Conservation (phyloP, 2,329 filamentous ascomycete genomes). For the Exserohilum rostratum region DNA sequence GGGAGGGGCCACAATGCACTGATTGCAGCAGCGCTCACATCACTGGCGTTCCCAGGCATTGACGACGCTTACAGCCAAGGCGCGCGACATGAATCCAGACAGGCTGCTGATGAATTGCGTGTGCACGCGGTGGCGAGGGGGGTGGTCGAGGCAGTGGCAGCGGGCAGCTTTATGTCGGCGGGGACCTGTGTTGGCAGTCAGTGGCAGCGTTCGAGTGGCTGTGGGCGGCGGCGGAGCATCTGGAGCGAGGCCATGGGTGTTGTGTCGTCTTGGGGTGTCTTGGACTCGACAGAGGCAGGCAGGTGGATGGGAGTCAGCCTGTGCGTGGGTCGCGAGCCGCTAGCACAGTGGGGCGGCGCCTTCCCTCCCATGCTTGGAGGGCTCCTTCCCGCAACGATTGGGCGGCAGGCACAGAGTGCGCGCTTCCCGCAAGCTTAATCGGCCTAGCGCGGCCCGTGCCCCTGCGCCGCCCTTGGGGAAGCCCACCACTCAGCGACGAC, state of each 20-base stretch:
- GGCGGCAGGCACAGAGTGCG: slow-evolving; percentile 13
- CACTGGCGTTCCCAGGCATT: slow-evolving; percentile 18
- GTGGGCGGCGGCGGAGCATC: slow-evolving; percentile 5
- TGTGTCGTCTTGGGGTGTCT: not conserved
- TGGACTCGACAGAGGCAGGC: slow-evolving; percentile 25
- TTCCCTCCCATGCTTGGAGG: slow-evolving; percentile 16
- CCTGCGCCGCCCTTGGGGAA: slow-evolving; percentile 25
- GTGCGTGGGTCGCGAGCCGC: slow-evolving; percentile 12
- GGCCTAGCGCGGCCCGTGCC: slow-evolving; percentile 28
- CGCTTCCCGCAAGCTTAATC: slow-evolving; percentile 30
- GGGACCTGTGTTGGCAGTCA: not conserved
- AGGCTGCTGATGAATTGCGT: slow-evolving; percentile 14
- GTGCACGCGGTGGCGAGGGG: slow-evolving; percentile 6
- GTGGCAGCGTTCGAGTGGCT: not conserved
- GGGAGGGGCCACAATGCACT: slow-evolving; percentile 19
- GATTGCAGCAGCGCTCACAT: slow-evolving; percentile 21
- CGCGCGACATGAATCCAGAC: slow-evolving; percentile 16
- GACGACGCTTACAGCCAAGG: slow-evolving; percentile 21
- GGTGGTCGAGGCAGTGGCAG: no score
- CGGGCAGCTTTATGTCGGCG: slow-evolving; percentile 16
- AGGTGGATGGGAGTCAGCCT: slow-evolving; percentile 4
- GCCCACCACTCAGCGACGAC: slow-evolving; percentile 35
- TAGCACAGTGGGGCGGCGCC: slow-evolving; percentile 26
- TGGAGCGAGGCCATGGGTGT: not conserved
- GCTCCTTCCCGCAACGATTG: slow-evolving; percentile 29